phyloP scores from a whole-genome alignment of 805 yeast species.

The Cyberlindnera xylosilytica region DNA sequence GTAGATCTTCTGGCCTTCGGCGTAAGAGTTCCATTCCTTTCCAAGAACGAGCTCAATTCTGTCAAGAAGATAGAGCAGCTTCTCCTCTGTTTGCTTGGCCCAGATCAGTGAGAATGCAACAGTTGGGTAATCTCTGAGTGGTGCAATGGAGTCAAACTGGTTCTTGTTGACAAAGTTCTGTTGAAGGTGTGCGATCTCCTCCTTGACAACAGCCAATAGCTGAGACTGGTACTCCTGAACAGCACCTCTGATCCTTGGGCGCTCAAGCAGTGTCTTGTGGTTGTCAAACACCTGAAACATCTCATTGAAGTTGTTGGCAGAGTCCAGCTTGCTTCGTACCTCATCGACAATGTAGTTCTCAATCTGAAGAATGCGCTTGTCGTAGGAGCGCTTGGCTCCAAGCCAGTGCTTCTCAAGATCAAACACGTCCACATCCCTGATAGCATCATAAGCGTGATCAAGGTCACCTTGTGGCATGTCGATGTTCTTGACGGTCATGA shows the following conservation, averaged over 20 bases:
- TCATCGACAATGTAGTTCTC: constrained; percentile 44
- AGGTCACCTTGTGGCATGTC: constrained; percentile 30
- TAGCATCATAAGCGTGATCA: constrained; percentile 38
- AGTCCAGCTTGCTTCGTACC: constrained; percentile 37
- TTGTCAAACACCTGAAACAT: constrained; percentile 49
- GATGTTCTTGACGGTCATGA: constrained; percentile 31
- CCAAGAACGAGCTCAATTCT: constrained; percentile 55
- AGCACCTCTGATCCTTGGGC: constrained; percentile 56
- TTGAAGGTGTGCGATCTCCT: constrained; percentile 44
- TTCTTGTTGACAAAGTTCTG: constrained; percentile 34
- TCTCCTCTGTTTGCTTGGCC: constrained; percentile 48
- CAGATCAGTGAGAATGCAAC: constrained; percentile 47
- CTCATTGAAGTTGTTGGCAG: constrained; percentile 41
- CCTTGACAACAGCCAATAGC: constrained; percentile 45
- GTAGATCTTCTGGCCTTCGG: constrained; percentile 65
- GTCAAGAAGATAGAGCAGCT: constrained; percentile 38
- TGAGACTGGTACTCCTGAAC: constrained; percentile 56
- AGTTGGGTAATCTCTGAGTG: constrained; percentile 45
- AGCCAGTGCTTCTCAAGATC: constrained; percentile 42
- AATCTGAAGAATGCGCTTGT: constrained; percentile 38
- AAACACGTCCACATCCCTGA: constrained; percentile 35
- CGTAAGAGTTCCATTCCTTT: constrained; percentile 54
- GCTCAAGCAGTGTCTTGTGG: constrained; percentile 44
- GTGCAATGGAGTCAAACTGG: constrained; percentile 35
- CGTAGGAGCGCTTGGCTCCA: constrained; percentile 39